A percentile compares a stretch with the other conserved stretches of the same genome.
Evolutionary conservation across 2,329 filamentous ascomycete genomes (phyloP).

Genomic region (Exophiala sp.): DNA sequence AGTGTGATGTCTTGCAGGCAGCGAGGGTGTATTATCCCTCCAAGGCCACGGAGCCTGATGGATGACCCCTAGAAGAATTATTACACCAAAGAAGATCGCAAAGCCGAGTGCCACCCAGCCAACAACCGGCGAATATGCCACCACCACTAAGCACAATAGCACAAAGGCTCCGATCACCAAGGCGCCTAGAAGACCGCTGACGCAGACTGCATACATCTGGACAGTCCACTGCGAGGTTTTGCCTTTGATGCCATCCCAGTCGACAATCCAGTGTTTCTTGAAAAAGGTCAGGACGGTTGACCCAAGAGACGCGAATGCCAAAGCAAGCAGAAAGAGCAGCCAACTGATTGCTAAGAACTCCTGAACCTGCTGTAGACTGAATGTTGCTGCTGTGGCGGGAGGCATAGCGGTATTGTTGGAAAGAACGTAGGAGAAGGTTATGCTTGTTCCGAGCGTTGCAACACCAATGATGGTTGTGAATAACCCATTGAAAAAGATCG

Average conservation of each 20-base stretch:
- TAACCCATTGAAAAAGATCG: slow-evolving; percentile 28
- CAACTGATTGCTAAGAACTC: slow-evolving; percentile 28
- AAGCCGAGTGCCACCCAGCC: slow-evolving; percentile 29
- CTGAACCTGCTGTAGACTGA: slow-evolving; percentile 18
- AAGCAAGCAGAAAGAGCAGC: slow-evolving; percentile 29
- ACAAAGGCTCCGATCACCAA: slow-evolving; percentile 27
- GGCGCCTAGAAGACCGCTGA: slow-evolving; percentile 25
- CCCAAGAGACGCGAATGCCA: slow-evolving; percentile 26
- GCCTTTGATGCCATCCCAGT: slow-evolving; percentile 28
- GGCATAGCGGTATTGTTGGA: slow-evolving; percentile 21
- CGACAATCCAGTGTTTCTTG: slow-evolving; percentile 26
- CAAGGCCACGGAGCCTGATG: slow-evolving; percentile 27
- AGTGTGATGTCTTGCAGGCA: slow-evolving; percentile 7
- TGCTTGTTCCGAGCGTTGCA: slow-evolving; percentile 26
- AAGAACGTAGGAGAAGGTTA: slow-evolving; percentile 30
- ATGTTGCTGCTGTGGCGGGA: slow-evolving; percentile 6
- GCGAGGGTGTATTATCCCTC: slow-evolving; percentile 17
- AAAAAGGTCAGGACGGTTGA: slow-evolving; percentile 29
- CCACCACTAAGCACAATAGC: slow-evolving; percentile 27
- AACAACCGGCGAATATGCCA: slow-evolving; percentile 26
- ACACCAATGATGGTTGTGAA: slow-evolving; percentile 28
- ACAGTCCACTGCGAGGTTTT: slow-evolving; percentile 22
- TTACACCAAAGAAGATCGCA: slow-evolving; percentile 25
- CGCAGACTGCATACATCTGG: slow-evolving; percentile 26
- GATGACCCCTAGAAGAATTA: slow-evolving; percentile 23